Evolutionary conservation across 2,329 filamentous ascomycete genomes (phyloP).

Genomic region (Escovopsis sp.): DNA sequence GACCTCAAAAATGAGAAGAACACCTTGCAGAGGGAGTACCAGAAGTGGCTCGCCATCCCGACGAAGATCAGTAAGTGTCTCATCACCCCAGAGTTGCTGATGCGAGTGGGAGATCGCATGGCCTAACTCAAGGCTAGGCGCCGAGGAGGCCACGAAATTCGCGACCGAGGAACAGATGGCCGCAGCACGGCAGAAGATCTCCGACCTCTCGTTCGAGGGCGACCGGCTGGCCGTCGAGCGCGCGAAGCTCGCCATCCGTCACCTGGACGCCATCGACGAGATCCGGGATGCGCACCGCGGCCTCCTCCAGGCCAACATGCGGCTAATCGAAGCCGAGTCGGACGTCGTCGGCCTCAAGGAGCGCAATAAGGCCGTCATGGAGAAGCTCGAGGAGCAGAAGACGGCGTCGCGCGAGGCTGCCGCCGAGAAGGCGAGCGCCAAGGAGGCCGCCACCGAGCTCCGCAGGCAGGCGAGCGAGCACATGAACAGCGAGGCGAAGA

Average conservation of each 20-base stretch:
- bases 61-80: constrained; percentile 49
- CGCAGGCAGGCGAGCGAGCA: constrained; percentile 24
- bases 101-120: not conserved
- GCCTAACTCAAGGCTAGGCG: constrained; percentile 8
- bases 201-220: constrained; percentile 35
- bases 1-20: constrained; percentile 47
- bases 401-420: constrained; percentile 13
- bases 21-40: constrained; percentile 49
- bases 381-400: constrained; percentile 30
- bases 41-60: constrained; percentile 52
- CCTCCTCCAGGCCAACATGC: constrained; percentile 54
- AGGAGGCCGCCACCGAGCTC: constrained; percentile 19
- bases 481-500: constrained; percentile 24
- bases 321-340: constrained; percentile 66
- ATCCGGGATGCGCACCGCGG: constrained; percentile 49
- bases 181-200: constrained; percentile 24
- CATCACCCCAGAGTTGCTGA: too few species aligned
- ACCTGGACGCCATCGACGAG: constrained; percentile 44
- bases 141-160: constrained; percentile 19
- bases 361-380: constrained; percentile 46
- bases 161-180: constrained; percentile 18
- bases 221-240: constrained; percentile 42
- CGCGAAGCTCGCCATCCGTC: constrained; percentile 35
- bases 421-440: constrained; percentile 21
- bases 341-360: constrained; percentile 56